phyloP scores from a whole-genome alignment of 768 basidiomycete genomes.

The Strobilomyces echinocephalus region DNA sequence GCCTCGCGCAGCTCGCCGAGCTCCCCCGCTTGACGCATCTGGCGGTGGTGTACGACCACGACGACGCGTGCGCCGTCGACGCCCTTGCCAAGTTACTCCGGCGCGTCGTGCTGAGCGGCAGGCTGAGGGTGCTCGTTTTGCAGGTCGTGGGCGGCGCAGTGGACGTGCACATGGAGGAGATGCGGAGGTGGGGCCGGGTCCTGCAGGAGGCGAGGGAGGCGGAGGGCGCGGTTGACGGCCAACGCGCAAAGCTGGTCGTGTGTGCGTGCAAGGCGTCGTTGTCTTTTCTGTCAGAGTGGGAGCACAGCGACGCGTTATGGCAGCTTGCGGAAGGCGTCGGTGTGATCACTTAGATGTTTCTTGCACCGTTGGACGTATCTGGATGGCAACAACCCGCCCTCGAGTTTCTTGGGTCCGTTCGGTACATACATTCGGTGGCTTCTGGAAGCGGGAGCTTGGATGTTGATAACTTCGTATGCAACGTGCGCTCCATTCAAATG shows the following conservation, averaged over 20 bases:
- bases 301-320: constrained; percentile 11
- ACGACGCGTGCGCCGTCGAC: not conserved
- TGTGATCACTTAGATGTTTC: not conserved
- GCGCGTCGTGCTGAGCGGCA: constrained; percentile 4
- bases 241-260: not conserved
- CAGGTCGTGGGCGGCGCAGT: constrained; percentile 6
- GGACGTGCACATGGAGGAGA: constrained; percentile 4
- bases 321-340: not conserved
- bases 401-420: no score
- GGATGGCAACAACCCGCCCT: no score
- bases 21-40: constrained; percentile 16
- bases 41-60: constrained; percentile 9
- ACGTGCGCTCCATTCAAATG: no score
- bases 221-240: not conserved
- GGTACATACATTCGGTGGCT: no score
- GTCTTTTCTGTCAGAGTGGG: constrained; percentile 8
- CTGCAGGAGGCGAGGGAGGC: not conserved
- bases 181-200: constrained; percentile 8
- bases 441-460: not conserved
- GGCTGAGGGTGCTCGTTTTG: constrained; percentile 6
- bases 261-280: not conserved
- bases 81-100: constrained; percentile 1
- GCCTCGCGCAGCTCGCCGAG: constrained; percentile 7
- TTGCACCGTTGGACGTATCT: not conserved
- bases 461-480: not conserved